These are phyloP conservation scores for Pyrrhoderma noxium DNA, from an alignment of 1,284 basidiomycete species.

Conservation along the genomic window DNA sequence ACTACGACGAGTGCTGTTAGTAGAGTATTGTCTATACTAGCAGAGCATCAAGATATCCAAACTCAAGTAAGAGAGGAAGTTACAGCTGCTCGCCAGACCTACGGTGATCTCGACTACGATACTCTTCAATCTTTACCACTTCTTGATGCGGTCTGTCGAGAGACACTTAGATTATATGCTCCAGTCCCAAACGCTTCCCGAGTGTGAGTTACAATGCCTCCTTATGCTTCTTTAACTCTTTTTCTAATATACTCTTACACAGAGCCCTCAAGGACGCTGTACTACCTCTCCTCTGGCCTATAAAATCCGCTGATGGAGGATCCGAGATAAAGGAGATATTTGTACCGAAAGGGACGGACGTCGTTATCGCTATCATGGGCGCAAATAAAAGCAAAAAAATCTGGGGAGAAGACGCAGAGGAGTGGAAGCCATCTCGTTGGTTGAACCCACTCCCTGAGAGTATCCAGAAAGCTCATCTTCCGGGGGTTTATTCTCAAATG, in stretches of 20 bases:
- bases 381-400: conserved; percentile 20
- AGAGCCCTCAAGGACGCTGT: conserved; percentile 6
- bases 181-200: conserved; percentile 24
- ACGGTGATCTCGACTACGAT: conserved; percentile 28
- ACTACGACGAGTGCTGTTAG: conserved; percentile 26
- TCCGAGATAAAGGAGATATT: conserved; percentile 10
- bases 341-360: conserved; percentile 19
- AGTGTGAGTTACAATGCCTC: conserved; percentile 15
- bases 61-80: conserved; percentile 26
- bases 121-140: conserved; percentile 29
- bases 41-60: conserved; percentile 24
- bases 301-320: conserved; percentile 11
- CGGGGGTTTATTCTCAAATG: conserved; percentile 22
- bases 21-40: conserved; percentile 26
- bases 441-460: conserved; percentile 9
- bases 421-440: conserved; percentile 24
- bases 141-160: conserved; percentile 34
- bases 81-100: conserved; percentile 20
- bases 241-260: too few species aligned
- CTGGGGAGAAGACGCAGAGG: conserved; percentile 20
- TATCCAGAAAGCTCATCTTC: conserved; percentile 14
- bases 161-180: conserved; percentile 31
- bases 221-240: too few species aligned
- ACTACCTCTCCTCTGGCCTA: conserved; percentile 19
- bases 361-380: conserved; percentile 19